Percentiles rank a stretch among this genome's conserved stretches.
phyloP scores from a whole-genome alignment of 352 stramenopile genomes.

The Paralagenidium karlingii region DNA sequence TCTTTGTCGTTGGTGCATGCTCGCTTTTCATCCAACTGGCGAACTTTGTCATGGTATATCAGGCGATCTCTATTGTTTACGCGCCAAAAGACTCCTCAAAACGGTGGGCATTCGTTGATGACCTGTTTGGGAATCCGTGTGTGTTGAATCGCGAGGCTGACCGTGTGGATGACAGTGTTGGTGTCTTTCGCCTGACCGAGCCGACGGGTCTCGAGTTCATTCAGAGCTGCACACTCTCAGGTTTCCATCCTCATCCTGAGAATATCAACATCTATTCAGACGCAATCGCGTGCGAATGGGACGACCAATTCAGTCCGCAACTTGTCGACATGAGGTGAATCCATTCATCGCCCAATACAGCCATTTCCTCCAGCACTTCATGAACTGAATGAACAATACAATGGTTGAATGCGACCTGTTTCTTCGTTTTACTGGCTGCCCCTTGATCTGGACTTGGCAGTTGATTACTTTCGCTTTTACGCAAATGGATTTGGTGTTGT shows the following conservation, averaged over 20 bases:
- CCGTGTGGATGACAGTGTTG: constrained; percentile 44
- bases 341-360: too few relatives aligned
- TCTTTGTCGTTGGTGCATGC: constrained; percentile 1
- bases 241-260: constrained; percentile 77
- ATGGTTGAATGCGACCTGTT: too few relatives aligned
- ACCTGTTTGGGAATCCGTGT: too few relatives aligned
- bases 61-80: constrained; percentile 81
- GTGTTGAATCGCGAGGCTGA: too few relatives aligned
- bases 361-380: too few relatives aligned
- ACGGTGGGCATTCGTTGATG: too few relatives aligned
- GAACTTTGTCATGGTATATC: too few relatives aligned
- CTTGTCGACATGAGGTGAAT: constrained; percentile 61
- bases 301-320: constrained; percentile 14
- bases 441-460: too few relatives aligned
- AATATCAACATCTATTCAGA: constrained; percentile 71
- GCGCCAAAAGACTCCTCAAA: constrained; percentile 58
- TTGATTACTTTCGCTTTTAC: too few relatives aligned
- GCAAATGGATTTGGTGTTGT: too few relatives aligned
- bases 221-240: constrained; percentile 76
- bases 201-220: constrained; percentile 75
- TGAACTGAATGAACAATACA: too few relatives aligned
- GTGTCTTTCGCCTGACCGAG: constrained; percentile 73
- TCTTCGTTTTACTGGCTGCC: too few relatives aligned
- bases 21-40: constrained; percentile 1
- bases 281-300: constrained; percentile 59